Evolutionary conservation across 208 protist genomes (phyloP).

Genomic region (Acanthamoeba divionensis): DNA sequence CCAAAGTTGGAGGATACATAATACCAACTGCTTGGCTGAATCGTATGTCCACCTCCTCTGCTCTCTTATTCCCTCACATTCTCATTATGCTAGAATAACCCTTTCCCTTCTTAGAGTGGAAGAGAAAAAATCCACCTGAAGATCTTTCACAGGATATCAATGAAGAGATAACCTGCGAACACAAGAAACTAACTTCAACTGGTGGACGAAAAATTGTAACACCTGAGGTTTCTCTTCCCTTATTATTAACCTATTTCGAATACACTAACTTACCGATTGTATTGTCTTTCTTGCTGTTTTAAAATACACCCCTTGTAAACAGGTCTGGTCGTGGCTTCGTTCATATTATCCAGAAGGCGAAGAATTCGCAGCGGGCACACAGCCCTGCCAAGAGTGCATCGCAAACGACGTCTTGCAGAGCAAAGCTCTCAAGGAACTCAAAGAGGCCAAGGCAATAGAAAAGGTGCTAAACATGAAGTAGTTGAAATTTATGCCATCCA

Average conservation of each 20-base stretch:
- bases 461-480: too few species aligned
- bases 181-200: background rate
- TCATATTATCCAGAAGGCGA: background rate
- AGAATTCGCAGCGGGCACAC: background rate
- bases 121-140: conserved; percentile 27
- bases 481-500: too few species aligned
- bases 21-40: conserved; percentile 15
- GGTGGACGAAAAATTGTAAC: conserved; percentile 2
- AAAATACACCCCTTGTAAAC: background rate
- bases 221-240: background rate
- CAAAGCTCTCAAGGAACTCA: background rate
- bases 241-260: background rate
- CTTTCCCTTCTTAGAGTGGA: conserved; percentile 48
- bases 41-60: background rate
- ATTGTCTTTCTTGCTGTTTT: background rate
- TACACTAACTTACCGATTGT: background rate
- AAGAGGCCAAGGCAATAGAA: background rate
- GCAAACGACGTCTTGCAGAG: background rate
- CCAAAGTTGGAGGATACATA: conserved; percentile 9
- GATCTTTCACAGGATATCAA: conserved; percentile 39
- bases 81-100: background rate
- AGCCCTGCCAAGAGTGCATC: conserved; percentile 1
- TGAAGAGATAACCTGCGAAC: conserved; percentile 47
- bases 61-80: background rate
- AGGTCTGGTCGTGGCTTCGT: conserved; percentile 48